Evolutionary conservation across 441 rosid species (phyloP).

Genomic region (Pelargonium citronellum): DNA sequence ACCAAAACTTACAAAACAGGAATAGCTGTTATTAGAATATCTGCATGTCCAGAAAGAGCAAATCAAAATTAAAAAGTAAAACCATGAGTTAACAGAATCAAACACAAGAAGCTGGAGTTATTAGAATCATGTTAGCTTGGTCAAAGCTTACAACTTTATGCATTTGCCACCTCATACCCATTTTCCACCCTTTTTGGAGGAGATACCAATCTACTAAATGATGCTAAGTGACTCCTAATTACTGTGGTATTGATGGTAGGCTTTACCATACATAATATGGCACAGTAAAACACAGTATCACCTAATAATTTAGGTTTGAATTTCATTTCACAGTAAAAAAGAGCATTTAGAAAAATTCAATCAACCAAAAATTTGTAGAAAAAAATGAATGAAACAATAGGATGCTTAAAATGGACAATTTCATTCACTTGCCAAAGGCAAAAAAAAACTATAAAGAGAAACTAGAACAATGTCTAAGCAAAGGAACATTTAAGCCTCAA

Average conservation of each 20-base stretch:
- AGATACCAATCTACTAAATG: too few relatives aligned
- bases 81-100: neutral
- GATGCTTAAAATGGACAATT: slow-evolving; percentile 15
- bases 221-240: neutral
- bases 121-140: neutral
- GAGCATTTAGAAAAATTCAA: neutral
- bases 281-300: neutral
- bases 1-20: neutral
- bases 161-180: neutral
- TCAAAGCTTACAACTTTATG: neutral
- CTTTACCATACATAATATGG: neutral
- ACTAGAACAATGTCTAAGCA: slow-evolving; percentile 20
- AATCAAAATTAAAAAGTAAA: neutral
- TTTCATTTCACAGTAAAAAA: neutral
- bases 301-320: neutral
- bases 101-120: neutral
- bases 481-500: slow-evolving; percentile 20
- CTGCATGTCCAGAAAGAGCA: neutral
- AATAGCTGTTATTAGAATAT: too few relatives aligned
- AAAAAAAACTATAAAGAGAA: slow-evolving; percentile 17
- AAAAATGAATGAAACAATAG: slow-evolving; percentile 10
- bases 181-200: neutral
- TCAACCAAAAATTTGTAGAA: slow-evolving; percentile 9
- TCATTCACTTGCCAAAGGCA: slow-evolving; percentile 19
- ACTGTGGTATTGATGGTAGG: neutral